Percentiles rank a stretch among this genome's conserved stretches.
phyloP scores from a whole-genome alignment of 192 early-diverging fungal species.

The Dissophora ornata region DNA sequence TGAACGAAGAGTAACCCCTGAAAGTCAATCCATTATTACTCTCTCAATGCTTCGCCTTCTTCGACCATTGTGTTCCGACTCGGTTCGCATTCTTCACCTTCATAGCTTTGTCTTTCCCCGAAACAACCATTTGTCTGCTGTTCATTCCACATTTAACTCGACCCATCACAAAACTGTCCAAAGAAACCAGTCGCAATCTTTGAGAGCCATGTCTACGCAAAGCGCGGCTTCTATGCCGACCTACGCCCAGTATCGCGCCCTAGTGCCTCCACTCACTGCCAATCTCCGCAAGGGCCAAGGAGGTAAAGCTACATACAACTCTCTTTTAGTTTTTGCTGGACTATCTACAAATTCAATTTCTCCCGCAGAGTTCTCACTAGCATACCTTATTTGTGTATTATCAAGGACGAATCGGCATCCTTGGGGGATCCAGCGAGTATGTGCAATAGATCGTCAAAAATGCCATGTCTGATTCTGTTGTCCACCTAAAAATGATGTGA shows the following conservation, averaged over 20 bases:
- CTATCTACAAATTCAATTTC: too few relatives aligned
- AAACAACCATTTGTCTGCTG: too few relatives aligned
- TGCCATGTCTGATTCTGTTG: not conserved
- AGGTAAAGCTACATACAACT: slow-evolving; percentile 66
- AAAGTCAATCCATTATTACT: too few relatives aligned
- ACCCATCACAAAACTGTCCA: too few relatives aligned
- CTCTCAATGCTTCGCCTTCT: not conserved
- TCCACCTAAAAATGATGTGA: too few relatives aligned
- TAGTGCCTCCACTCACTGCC: slow-evolving; percentile 70
- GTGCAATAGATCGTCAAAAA: not conserved
- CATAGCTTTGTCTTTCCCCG: not conserved
- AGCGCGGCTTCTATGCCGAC: slow-evolving; percentile 11
- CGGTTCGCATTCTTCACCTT: not conserved
- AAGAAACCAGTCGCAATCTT: too few relatives aligned
- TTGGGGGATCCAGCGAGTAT: slow-evolving; percentile 90
- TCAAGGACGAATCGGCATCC: slow-evolving; percentile 75
- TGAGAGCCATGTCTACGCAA: slow-evolving; percentile 12
- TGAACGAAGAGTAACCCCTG: too few relatives aligned
- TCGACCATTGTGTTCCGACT: not conserved
- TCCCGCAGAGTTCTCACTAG: too few relatives aligned
- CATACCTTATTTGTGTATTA: not conserved
- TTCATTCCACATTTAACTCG: not conserved
- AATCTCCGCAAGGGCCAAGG: slow-evolving; percentile 84
- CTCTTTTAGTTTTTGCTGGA: too few relatives aligned
- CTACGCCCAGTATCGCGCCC: slow-evolving; percentile 21